Percentiles rank a stretch among this genome's conserved stretches.
These are phyloP conservation scores for Pyrenophora graminea DNA, from an alignment of 2,329 filamentous ascomycete species.

Conservation along the genomic window DNA sequence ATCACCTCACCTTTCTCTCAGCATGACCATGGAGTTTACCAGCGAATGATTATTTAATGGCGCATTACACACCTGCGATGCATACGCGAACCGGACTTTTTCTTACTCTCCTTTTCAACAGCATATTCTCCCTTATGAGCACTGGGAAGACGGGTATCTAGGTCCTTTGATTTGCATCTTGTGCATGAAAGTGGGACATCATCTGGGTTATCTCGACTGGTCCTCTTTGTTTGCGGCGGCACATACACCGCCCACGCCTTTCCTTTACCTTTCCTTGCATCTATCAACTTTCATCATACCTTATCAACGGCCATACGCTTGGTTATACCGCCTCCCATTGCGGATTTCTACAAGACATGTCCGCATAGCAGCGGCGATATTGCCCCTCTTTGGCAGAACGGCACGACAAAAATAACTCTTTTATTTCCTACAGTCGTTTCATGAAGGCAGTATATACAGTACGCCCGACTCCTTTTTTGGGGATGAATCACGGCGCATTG, in stretches of 20 bases:
- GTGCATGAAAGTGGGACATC: conserved; percentile 15
- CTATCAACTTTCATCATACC: conserved; percentile 2
- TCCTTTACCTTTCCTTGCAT: conserved; percentile 23
- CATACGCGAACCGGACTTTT: conserved; percentile 39
- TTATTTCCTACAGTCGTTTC: conserved; percentile 19
- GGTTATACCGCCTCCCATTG: conserved; percentile 9
- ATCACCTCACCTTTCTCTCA: conserved; percentile 30
- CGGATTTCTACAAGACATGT: conserved; percentile 8
- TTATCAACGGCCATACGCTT: conserved; percentile 13
- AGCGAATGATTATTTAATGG: conserved; percentile 47
- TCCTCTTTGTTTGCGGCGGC: conserved; percentile 18
- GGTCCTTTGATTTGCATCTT: conserved; percentile 20
- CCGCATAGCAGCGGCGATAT: conserved; percentile 6
- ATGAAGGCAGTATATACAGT: conserved; percentile 8
- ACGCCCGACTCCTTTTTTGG: conserved; percentile 3
- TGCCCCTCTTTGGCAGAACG: conserved; percentile 6
- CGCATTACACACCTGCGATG: conserved; percentile 38
- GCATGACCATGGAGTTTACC: conserved; percentile 46
- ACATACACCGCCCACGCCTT: conserved; percentile 18
- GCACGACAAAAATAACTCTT: conserved; percentile 8
- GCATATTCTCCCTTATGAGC: conserved; percentile 27
- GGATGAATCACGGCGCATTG: not conserved
- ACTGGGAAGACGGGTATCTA: conserved; percentile 38
- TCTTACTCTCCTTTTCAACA: conserved; percentile 34
- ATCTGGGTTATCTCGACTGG: conserved; percentile 39